Evolutionary conservation across 2,329 filamentous ascomycete genomes (phyloP).

Genomic region (Verticillium albo-atrum): DNA sequence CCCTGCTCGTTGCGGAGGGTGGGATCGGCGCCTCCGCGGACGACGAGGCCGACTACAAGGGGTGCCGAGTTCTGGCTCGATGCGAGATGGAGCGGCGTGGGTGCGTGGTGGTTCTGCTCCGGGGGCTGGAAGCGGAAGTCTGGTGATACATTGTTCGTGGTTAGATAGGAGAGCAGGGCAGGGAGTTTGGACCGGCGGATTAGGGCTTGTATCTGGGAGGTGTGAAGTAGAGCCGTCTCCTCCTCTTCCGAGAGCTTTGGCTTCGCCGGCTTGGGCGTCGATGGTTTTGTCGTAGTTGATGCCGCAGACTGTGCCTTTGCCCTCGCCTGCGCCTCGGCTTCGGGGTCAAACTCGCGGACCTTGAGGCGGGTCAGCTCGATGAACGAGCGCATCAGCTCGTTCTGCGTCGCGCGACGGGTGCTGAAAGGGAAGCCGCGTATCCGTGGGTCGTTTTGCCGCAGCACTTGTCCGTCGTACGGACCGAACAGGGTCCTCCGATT

Average conservation of each 20-base stretch:
- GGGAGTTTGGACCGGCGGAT: slow-evolving; percentile 88
- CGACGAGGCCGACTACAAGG: slow-evolving; percentile 71
- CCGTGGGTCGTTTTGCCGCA: slow-evolving; percentile 73
- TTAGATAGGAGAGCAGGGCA: slow-evolving; percentile 77
- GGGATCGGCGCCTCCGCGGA: slow-evolving; percentile 72
- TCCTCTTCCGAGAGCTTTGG: slow-evolving; percentile 77
- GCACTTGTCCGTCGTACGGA: slow-evolving; percentile 82
- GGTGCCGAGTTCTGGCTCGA: slow-evolving; percentile 75
- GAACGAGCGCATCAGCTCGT: slow-evolving; percentile 90
- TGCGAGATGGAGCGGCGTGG: slow-evolving; percentile 81
- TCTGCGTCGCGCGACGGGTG: slow-evolving; percentile 86
- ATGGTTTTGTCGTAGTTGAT: slow-evolving; percentile 35
- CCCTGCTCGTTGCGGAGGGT: slow-evolving; percentile 66
- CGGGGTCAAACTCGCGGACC: slow-evolving; percentile 70
- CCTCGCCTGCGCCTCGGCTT: slow-evolving; percentile 38
- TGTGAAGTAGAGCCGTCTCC: slow-evolving; percentile 77
- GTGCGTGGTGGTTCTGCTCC: slow-evolving; percentile 71
- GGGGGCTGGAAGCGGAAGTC: slow-evolving; percentile 72
- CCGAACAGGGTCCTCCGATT: slow-evolving; percentile 87
- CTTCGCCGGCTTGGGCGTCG: slow-evolving; percentile 40
- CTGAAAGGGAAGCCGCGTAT: slow-evolving; percentile 89
- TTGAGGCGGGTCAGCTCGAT: slow-evolving; percentile 91
- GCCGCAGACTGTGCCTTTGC: slow-evolving; percentile 29
- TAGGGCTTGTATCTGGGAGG: slow-evolving; percentile 80
- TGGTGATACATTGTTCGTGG: slow-evolving; percentile 65